Conservation (phyloP, 2,329 filamentous ascomycete species). For the Dothistroma pini region DNA sequence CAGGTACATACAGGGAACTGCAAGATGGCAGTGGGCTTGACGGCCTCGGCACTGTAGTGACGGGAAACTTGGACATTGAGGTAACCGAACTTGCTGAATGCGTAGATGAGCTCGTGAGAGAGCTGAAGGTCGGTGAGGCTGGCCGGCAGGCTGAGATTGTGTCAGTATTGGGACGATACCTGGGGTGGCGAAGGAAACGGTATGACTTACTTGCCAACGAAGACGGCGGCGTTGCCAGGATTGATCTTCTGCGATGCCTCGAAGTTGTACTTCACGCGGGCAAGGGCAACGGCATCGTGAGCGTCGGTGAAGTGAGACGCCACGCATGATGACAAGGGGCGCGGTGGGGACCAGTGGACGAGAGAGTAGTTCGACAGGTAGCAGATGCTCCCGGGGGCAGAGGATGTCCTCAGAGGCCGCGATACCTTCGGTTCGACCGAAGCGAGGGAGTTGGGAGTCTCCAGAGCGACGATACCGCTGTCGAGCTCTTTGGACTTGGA, state of each 20-base stretch:
- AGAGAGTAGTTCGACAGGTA: background rate
- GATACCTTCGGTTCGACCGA: background rate
- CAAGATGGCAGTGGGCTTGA: conserved; percentile 4
- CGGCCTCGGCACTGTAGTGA: background rate
- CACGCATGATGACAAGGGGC: background rate
- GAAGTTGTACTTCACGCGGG: background rate
- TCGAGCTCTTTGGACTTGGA: conserved; percentile 1
- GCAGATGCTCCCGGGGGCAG: too few species aligned
- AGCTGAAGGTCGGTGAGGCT: background rate
- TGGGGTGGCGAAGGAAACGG: background rate
- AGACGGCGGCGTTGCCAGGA: background rate
- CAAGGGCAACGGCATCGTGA: background rate
- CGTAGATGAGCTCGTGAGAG: background rate
- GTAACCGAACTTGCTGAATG: background rate
- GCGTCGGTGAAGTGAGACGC: background rate
- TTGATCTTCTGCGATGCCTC: background rate
- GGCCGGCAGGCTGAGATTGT: background rate
- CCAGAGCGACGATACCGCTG: conserved; percentile 3
- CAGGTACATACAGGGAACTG: conserved; percentile 1
- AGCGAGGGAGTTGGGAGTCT: background rate
- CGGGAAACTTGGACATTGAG: background rate
- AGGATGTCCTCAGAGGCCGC: too few species aligned
- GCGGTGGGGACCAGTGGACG: background rate
- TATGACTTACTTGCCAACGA: conserved; percentile 6
- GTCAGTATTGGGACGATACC: background rate